A percentile compares a stretch with the other conserved stretches of the same genome.
phyloP scores from a whole-genome alignment of 2,329 filamentous ascomycete genomes.

The Beauveria medogensis region DNA sequence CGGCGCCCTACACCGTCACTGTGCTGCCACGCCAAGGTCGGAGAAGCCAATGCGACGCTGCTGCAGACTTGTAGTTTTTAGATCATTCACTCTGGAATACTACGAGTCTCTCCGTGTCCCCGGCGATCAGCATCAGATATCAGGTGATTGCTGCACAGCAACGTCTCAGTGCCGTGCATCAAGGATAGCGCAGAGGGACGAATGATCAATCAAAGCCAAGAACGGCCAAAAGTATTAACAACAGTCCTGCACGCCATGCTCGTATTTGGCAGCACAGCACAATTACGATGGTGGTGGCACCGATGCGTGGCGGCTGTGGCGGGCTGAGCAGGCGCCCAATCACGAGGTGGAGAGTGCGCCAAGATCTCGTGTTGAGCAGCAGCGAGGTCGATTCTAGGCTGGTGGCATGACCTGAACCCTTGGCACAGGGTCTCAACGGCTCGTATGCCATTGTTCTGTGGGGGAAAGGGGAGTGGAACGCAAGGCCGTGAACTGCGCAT shows the following conservation, averaged over 20 bases:
- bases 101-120: not conserved
- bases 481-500: not conserved
- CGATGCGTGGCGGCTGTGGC: not conserved
- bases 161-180: not conserved
- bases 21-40: not conserved
- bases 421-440: not conserved
- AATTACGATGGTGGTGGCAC: not conserved
- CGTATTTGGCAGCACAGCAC: not conserved
- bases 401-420: not conserved
- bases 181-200: not conserved
- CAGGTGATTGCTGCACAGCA: not conserved
- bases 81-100: not conserved
- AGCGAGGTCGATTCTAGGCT: not conserved
- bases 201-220: not conserved
- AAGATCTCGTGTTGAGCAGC: conserved; percentile 10
- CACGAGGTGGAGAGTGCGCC: not conserved
- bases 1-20: not conserved
- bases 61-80: not conserved
- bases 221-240: no score
- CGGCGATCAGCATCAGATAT: not conserved
- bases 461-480: not conserved
- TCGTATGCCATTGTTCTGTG: not conserved
- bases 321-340: not conserved
- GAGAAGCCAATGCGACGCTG: not conserved
- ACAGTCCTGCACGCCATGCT: not conserved